Base-by-base conservation (phyloP, 306 rosid species). In the Quercus alba region DNA sequence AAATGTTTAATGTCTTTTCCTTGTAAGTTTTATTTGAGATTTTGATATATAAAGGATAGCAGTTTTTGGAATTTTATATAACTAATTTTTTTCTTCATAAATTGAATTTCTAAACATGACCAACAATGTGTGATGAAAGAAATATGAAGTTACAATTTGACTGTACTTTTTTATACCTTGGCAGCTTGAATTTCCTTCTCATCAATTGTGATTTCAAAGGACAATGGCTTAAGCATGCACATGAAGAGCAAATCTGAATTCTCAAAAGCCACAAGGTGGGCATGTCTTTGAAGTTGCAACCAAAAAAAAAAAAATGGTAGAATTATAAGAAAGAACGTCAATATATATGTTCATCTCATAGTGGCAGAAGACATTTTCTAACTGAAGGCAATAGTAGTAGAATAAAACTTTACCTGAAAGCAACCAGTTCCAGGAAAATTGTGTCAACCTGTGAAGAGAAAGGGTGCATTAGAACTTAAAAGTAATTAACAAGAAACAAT, bases 181-280 rank as follows among this genome's bases (percentile, higher is more conserved):
- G 88, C 83, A 77, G 73, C 84, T 82, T 81, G 79, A 75, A 87
- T 81, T 79, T 87, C 88, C 78, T 81, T 84, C 28, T 79, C 88
- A n/a, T 87, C 90, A 41, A 84, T 63, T 18, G 78, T 84, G 57
- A 84, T 84, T n/a, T 81, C 73, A 51, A 15, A 73, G 6, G 88
- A 70, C 68, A 84, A 20, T 54, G 90, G 86, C 78, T 87, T 78
- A 2, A 87, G 87, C 84, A 84, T 87, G 84, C 90, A 84, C 13
- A 84, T 80, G 66, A 87, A 84, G 31, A 84, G 83, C 81, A 87
- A 55, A 76, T 87, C 88, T 19, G 90, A 87, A 73, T 73, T 81
- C 79, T 87, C 88, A 70, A 84, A 84, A 6, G 88, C 84, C 75
- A 79, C 61, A 51, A 64, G 49, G 66, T 84, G 90, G 77, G 83